Percentiles rank a stretch among this genome's conserved stretches.
Conservation (phyloP, 306 rosid species). For the Pueraria montana region DNA sequence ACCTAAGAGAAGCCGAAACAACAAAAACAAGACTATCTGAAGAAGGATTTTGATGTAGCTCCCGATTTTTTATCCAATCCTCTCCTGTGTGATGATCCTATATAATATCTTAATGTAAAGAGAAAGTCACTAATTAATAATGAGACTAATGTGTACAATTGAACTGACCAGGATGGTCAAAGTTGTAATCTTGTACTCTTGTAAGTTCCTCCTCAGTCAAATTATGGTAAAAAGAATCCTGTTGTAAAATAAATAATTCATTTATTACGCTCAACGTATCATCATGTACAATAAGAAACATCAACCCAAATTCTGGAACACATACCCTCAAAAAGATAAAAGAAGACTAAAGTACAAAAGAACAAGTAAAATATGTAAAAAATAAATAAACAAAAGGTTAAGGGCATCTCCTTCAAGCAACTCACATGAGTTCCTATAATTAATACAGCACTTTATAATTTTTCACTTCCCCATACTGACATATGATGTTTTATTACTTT, state of each 20-base stretch:
- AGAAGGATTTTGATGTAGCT: neutral
- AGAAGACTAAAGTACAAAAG: neutral
- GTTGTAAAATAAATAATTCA: slow-evolving; percentile 40
- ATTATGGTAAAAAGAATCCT: slow-evolving; percentile 98
- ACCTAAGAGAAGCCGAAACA: neutral
- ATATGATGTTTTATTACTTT: neutral
- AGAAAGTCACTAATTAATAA: slow-evolving; percentile 10
- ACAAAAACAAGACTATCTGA: neutral
- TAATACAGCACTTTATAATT: neutral
- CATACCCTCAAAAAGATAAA: slow-evolving; percentile 9
- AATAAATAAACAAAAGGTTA: neutral
- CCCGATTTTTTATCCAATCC: neutral
- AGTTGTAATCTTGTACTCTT: slow-evolving; percentile 93
- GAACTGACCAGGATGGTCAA: slow-evolving; percentile 96
- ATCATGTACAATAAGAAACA: slow-evolving; percentile 34
- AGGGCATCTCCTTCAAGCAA: neutral
- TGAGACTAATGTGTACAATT: slow-evolving; percentile 35
- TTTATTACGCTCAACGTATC: slow-evolving; percentile 11
- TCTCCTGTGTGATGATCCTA: neutral
- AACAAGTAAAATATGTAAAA: slow-evolving; percentile 3
- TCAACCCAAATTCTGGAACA: slow-evolving; percentile 35
- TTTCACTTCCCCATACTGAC: neutral
- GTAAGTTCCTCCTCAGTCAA: slow-evolving; percentile 79
- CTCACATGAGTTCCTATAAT: neutral
- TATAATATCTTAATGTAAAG: slow-evolving; percentile 29